Evolutionary conservation across 768 basidiomycete genomes (phyloP).

Genomic region (Kwoniella sp.): DNA sequence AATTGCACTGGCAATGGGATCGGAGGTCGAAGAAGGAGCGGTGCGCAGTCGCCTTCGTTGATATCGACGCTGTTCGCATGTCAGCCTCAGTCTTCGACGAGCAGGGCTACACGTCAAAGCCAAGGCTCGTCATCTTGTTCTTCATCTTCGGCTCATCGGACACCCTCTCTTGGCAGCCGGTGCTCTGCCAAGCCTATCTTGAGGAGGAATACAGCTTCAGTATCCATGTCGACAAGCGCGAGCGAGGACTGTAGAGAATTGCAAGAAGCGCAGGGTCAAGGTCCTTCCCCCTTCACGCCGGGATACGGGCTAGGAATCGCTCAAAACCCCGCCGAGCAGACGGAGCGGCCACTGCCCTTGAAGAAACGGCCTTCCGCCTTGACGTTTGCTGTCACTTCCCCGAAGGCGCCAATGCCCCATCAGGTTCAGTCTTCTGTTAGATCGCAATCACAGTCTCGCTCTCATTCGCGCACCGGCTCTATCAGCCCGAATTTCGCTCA

Average conservation of each 20-base stretch:
- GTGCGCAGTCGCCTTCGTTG: constrained; percentile 10
- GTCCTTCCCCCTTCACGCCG: background rate
- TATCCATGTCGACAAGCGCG: constrained; percentile 13
- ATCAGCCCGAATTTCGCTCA: constrained; percentile 9
- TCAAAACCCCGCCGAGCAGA: background rate
- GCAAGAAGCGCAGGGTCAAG: background rate
- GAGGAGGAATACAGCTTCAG: constrained; percentile 13
- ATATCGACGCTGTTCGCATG: constrained; percentile 5
- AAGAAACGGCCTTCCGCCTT: constrained; percentile 19
- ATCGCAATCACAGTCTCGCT: background rate
- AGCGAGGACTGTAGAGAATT: constrained; percentile 19
- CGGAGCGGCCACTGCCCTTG: background rate
- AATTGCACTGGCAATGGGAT: constrained; percentile 8
- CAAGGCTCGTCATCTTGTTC: background rate
- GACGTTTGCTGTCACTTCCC: constrained; percentile 21
- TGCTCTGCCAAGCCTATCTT: constrained; percentile 13
- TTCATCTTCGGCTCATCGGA: constrained; percentile 2
- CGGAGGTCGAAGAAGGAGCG: background rate
- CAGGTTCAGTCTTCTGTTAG: background rate
- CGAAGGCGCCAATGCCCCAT: background rate
- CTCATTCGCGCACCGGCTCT: constrained; percentile 6
- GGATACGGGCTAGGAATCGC: constrained; percentile 15
- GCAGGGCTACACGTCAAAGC: background rate
- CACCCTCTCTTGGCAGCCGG: constrained; percentile 2
- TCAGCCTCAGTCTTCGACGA: background rate